These are phyloP conservation scores for Diaporthe velutina DNA, from an alignment of 2,329 filamentous ascomycete species.

Conservation along the genomic window DNA sequence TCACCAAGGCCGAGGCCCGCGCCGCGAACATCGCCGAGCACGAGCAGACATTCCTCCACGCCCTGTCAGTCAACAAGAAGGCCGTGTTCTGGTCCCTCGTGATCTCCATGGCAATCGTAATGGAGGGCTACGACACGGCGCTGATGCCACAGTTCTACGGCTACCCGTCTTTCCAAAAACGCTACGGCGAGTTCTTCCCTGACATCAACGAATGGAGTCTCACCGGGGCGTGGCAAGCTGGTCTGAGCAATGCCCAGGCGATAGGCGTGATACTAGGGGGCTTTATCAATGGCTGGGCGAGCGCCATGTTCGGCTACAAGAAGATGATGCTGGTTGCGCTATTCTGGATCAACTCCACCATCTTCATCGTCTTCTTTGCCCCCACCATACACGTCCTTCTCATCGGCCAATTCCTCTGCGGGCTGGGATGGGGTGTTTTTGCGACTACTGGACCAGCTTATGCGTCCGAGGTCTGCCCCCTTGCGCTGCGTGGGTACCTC, in stretches of 20 bases:
- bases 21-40: slow-evolving; percentile 31
- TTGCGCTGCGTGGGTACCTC: slow-evolving; percentile 50
- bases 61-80: slow-evolving; percentile 4
- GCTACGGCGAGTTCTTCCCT: slow-evolving; percentile 50
- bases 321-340: slow-evolving; percentile 51
- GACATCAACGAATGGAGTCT: slow-evolving; percentile 42
- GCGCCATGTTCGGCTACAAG: slow-evolving; percentile 51
- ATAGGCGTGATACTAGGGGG: slow-evolving; percentile 58
- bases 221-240: slow-evolving; percentile 57
- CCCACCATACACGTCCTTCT: slow-evolving; percentile 47
- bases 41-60: slow-evolving; percentile 28
- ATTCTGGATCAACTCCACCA: slow-evolving; percentile 48
- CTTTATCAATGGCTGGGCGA: slow-evolving; percentile 54
- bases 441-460: slow-evolving; percentile 52
- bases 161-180: slow-evolving; percentile 46
- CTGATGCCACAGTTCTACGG: slow-evolving; percentile 51
- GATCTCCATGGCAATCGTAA: slow-evolving; percentile 40
- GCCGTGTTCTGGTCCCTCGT: slow-evolving; percentile 40
- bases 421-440: slow-evolving; percentile 50
- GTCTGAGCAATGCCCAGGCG: neutral
- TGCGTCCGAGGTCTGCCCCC: slow-evolving; percentile 51
- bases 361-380: slow-evolving; percentile 54
- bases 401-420: slow-evolving; percentile 50
- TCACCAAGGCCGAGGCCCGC: slow-evolving; percentile 29
- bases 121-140: slow-evolving; percentile 49